Evolutionary conservation across 805 yeast genomes (phyloP), one percentile per base, ranked within the genome.

Genomic region (Metschnikowia koreensis): DNA sequence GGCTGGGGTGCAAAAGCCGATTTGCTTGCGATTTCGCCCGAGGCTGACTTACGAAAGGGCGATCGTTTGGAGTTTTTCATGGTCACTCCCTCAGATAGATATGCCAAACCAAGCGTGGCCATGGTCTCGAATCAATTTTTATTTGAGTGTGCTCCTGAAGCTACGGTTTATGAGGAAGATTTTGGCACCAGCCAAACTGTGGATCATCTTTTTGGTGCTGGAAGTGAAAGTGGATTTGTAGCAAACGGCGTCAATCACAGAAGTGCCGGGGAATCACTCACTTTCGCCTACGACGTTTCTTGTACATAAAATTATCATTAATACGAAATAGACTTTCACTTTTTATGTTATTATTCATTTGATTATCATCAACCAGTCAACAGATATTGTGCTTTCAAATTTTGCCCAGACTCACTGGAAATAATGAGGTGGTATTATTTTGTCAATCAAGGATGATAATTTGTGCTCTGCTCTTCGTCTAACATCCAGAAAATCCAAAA

Each of bases 1-100:
- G 83, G 85, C 2, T 86, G 90, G 90, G 88, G 89, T 1, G 81
- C 83, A 29, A 80, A 85, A 50, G 83, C 87, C 2, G 80, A 80
- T 34, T 80, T 83, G 63, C 71, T 86, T n/a, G 91, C 82, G 1
- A 63, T 86, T 11, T 86, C 86, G 29, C 84, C 89, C 1, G 77
- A 76, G 2, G 84, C 84, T 1, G 60, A 68, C 22, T 59, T 77
- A 6, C 49, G 49, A 1, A 66, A 61, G n/a, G 84, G 84, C n/a
- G 77, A 75, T 56, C 60, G 63, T 38, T 66, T 82, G 39, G 71
- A 75, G 54, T 81, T 82, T 59, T 73, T 54, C 61, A 75, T 74
- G 79, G 60, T 75, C 28, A 70, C 71, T 3, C 79, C 80, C 0
- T 53, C 60, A 2, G 71, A 68, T 41, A 60, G 69, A 41, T 60